Evolutionary conservation across 352 stramenopile genomes (phyloP).

Genomic region (Achlya hypogyna): DNA sequence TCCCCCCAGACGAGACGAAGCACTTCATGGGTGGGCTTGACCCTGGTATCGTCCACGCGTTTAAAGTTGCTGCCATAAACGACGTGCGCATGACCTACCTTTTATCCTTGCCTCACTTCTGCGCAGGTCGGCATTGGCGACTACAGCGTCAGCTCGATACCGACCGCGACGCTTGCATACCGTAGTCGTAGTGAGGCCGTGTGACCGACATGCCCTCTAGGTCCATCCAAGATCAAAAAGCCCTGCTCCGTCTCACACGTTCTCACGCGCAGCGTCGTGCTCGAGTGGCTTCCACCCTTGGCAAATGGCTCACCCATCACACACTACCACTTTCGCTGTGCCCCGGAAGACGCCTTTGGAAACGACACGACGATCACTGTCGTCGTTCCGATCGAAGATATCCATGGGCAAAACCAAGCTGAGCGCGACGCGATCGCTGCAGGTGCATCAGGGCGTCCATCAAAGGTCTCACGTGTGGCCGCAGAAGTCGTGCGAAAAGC

Average conservation of each 20-base stretch:
- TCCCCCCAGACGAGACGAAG: not conserved
- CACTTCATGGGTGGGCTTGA: not conserved
- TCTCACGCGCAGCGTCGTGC: slow-evolving; percentile 30
- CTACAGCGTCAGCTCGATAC: slow-evolving; percentile 35
- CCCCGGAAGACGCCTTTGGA: slow-evolving; percentile 36
- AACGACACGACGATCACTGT: slow-evolving; percentile 32
- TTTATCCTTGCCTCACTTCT: not conserved
- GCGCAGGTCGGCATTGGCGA: slow-evolving; percentile 39
- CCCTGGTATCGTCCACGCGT: slow-evolving; percentile 7
- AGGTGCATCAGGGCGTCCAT: not conserved
- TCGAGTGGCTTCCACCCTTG: slow-evolving; percentile 41
- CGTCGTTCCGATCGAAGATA: slow-evolving; percentile 24
- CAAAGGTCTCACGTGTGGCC: not conserved
- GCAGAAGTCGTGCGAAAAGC: slow-evolving; percentile 12
- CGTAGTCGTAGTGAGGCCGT: not conserved
- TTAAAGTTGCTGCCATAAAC: slow-evolving; percentile 8
- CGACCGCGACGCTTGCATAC: slow-evolving; percentile 48
- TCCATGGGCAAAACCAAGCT: slow-evolving; percentile 18
- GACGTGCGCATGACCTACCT: not conserved
- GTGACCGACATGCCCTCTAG: slow-evolving; percentile 12
- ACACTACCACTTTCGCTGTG: slow-evolving; percentile 44
- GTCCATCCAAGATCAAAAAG: slow-evolving; percentile 40
- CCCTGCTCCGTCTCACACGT: slow-evolving; percentile 30
- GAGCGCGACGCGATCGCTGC: not conserved
- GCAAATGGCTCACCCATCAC: slow-evolving; percentile 48